These are phyloP conservation scores for Somion occarium DNA, from an alignment of 1,284 basidiomycete genomes.

Conservation along the genomic window DNA sequence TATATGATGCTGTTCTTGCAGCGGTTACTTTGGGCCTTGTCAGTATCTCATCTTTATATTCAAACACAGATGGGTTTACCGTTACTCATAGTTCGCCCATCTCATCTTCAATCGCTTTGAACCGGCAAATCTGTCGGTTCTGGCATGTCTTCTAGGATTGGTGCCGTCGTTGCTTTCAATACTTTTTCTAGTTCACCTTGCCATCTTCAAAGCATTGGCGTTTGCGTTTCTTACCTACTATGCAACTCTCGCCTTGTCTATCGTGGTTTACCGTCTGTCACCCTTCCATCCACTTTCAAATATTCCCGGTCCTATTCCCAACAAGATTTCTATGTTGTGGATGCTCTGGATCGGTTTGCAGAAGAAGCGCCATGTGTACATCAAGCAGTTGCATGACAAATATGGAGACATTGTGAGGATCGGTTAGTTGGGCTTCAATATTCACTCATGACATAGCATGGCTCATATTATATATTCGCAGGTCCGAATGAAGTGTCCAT, in stretches of 20 bases:
- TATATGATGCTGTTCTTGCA: too few relatives aligned
- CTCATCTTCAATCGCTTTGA: not conserved
- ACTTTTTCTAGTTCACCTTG: not conserved
- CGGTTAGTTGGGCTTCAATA: too few relatives aligned
- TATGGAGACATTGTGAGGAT: slow-evolving; percentile 5
- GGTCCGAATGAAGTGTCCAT: slow-evolving; percentile 17
- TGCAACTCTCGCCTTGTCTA: not conserved
- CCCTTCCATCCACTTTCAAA: slow-evolving; percentile 4
- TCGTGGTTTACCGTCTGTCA: slow-evolving; percentile 1
- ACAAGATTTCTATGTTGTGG: not conserved
- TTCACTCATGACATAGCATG: too few relatives aligned
- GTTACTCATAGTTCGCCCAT: not conserved
- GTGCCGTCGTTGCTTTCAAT: not conserved
- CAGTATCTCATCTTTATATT: too few relatives aligned
- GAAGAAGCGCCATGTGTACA: not conserved
- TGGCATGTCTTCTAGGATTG: not conserved
- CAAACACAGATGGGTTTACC: too few relatives aligned
- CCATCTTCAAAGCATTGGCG: not conserved
- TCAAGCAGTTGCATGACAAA: not conserved
- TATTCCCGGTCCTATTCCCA: not conserved
- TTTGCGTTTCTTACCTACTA: not conserved
- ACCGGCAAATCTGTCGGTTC: not conserved
- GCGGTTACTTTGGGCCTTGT: too few relatives aligned
- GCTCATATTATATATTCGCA: not conserved
- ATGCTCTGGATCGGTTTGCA: not conserved